Base-by-base conservation (phyloP, 2,329 filamentous ascomycete genomes). In the Penicillium brasilianum region DNA sequence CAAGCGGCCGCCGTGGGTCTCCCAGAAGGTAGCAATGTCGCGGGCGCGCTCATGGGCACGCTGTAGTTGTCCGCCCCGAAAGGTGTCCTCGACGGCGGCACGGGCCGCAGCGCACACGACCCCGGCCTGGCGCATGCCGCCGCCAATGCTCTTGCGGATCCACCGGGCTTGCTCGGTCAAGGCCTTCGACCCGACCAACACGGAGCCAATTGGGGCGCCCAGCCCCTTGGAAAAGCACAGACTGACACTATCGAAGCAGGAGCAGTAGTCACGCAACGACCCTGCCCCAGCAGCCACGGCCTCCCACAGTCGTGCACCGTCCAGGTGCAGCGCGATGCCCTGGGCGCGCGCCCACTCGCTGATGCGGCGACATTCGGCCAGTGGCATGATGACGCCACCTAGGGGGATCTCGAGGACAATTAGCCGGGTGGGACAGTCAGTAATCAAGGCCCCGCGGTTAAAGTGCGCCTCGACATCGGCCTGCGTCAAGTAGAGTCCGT, bases 261-360 rank as follows among this genome's bases (percentile, higher is more conserved):
- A 80, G 67, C 85, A 88, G 72, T 84, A 91, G 0, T 90, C 88
- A 3, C 82, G 77, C 20, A 93, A 76, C 0, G 81, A 81, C 0
- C 86, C 88, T 0, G 86, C 87, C 1, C 85, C 88, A 0, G 89
- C 84, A 2, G 84, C 88, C 0, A 89, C 87, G 14, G 89, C 90
- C 72, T 94, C 90, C 89, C 90, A 93, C 14, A 93, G 77, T 2
- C 90, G 80, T 1, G 91, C 91, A 4, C 90, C 90, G 69, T 94
- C 91, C 62, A 90, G 81, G 73, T 93, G 90, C 74, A 92, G 79
- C 56, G 83, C 81, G 60, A 93, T 86, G 20, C 77, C 80, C 64
- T 89, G 78, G 73, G 82, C 58, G 70, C 79, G 81, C 1, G 87
- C 90, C 78, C 89, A 95, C 0, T 77, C 78, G 0, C 37, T 39